A percentile compares a stretch with the other conserved stretches of the same genome.
Conservation (phyloP, 306 rosid species). For the Vigna hirtella region DNA sequence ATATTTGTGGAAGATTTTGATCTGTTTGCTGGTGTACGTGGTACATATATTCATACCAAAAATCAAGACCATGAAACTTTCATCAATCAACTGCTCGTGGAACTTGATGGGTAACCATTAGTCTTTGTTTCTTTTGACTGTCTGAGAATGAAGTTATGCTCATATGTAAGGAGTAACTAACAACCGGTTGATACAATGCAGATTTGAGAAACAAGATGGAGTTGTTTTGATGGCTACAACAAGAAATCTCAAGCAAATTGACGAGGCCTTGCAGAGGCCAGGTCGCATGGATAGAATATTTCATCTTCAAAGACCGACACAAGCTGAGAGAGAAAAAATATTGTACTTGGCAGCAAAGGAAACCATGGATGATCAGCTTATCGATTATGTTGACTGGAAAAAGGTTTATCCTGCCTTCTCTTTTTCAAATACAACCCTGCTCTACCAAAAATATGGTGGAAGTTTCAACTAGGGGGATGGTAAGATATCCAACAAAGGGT, state of each 20-base stretch:
- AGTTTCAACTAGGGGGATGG: conserved; percentile 21
- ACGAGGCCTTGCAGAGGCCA: conserved; percentile 94
- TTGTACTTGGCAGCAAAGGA: conserved; percentile 79
- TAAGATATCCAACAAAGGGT: conserved; percentile 8
- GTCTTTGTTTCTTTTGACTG: conserved; percentile 41
- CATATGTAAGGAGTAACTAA: conserved; percentile 21
- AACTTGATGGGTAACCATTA: conserved; percentile 91
- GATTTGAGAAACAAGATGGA: conserved; percentile 99
- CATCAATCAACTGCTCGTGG: conserved; percentile 98
- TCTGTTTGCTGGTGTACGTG: conserved; percentile 98
- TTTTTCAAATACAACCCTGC: neutral
- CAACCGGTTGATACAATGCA: conserved; percentile 45
- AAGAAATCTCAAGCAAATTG: conserved; percentile 88
- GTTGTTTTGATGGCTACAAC: conserved; percentile 99
- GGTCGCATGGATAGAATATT: conserved; percentile 99
- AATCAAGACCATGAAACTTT: conserved; percentile 96
- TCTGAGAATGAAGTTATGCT: conserved; percentile 41
- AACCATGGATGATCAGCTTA: conserved; percentile 88
- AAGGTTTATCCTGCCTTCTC: conserved; percentile 62
- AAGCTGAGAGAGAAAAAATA: conserved; percentile 89
- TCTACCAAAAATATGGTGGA: neutral
- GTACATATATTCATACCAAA: conserved; percentile 84
- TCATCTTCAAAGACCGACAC: conserved; percentile 97
- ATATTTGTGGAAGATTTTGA: conserved; percentile 98
- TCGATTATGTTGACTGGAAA: conserved; percentile 93